Base-by-base conservation (phyloP, 805 yeast species). In the Pichia thaimueangensis region DNA sequence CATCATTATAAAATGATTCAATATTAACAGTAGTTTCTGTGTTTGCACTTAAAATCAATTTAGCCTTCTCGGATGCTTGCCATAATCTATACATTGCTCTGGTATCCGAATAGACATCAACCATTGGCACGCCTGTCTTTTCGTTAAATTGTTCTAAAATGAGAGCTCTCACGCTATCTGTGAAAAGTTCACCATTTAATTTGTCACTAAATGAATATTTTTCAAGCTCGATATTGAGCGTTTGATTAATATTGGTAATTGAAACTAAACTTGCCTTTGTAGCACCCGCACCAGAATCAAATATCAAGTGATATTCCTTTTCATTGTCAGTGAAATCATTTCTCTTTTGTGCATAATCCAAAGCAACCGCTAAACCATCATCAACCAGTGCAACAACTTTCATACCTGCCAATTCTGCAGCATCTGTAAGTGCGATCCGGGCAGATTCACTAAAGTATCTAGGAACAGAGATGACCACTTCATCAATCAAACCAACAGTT, bases 281-380 rank as follows among this genome's bases (percentile, higher is more conserved):
- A 1, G 95, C 81, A 1, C 95, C 95, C 5, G 96, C 91, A 36
- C 98, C 98, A 75, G 85, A 76, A 60, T 93, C 98, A 58, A 82
- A 87, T 28, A 93, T 73, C 38, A 87, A 58, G 57, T 85, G 85
- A 54, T 78, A 72, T 52, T 76, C 77, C 43, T 69, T 73, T 3
- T 69, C 71, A 9, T 35, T 15, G 11, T 56, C 53, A 28, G 63
- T 61, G 47, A 73, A 73, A 24, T 68, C 68, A 5, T 35, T 43
- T 38, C 77, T 70, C 7, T 60, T 58, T 25, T 84, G 70, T 2
- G 86, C 86, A 59, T 78, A 89, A 55, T 87, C 86, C 34, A 86
- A 63, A 1, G 95, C 96, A 13, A 86, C 87, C 2, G 97, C 93
- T n/a, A 86, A 65, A 13, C 96, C 97, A 59, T 91, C 97, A 56